phyloP scores from a whole-genome alignment of 208 protist genomes.

The Tritrichomonas musculus region DNA sequence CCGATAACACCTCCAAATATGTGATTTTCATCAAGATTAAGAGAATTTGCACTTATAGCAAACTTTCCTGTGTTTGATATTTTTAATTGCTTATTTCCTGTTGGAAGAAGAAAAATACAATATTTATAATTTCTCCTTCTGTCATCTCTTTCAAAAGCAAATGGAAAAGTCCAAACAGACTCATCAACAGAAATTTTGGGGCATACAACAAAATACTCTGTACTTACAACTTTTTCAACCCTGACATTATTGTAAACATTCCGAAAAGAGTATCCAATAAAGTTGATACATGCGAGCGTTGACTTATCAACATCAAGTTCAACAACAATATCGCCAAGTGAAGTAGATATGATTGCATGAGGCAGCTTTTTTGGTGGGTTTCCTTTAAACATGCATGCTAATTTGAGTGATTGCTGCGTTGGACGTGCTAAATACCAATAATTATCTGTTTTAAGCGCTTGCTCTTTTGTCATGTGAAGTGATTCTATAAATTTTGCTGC shows the following conservation, averaged over 20 bases:
- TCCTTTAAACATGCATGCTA: not conserved
- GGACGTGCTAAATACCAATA: not conserved
- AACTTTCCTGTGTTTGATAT: not conserved
- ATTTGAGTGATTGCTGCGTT: not conserved
- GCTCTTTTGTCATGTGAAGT: not conserved
- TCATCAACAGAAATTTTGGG: not conserved
- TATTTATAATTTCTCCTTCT: not conserved
- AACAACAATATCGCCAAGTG: not conserved
- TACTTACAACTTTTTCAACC: not conserved
- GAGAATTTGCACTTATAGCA: not conserved
- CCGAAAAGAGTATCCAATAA: not conserved
- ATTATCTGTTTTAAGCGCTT: not conserved
- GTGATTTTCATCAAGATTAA: not conserved
- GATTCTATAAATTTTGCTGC: not conserved
- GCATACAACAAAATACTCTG: not conserved
- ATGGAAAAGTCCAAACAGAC: not conserved
- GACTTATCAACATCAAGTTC: not conserved
- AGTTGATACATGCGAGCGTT: not conserved
- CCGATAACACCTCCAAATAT: not conserved
- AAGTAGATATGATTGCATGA: not conserved
- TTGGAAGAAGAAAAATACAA: not conserved
- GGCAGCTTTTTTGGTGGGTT: not conserved
- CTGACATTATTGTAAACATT: not conserved
- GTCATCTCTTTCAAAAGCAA: constrained; percentile 16
- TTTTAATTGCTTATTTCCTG: no score